Evolutionary conservation across 768 basidiomycete genomes (phyloP), one percentile per base, ranked within the genome.

Genomic region (Epithele typhae): DNA sequence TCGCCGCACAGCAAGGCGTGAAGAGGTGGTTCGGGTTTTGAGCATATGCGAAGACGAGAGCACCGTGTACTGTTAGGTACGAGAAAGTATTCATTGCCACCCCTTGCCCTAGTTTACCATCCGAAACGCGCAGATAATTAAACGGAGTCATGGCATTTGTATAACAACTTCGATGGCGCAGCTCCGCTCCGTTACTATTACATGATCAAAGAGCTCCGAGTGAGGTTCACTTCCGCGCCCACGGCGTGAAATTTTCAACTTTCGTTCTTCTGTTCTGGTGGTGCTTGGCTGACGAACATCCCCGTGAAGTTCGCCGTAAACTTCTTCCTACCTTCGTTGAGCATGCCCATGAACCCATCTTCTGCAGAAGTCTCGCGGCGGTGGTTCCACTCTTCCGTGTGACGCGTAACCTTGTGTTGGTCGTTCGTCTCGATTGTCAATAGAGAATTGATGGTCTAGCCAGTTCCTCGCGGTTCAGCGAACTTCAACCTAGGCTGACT

Each of bases 1-100:
- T 84, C 5, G 84, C 84, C 14, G 66, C 80, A 12, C 72, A 81
- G 54, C 81, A 85, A 55, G 73, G 74, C 1, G 71, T 79, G 18
- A 86, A 81, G 64, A 70, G 73, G 24, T 86, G 84, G 83, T 80
- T 86, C 63, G 73, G 74, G 14, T 73, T 81, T 39, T 78, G 43
- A 57, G 27, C 7, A 7, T 30, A 7, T 14, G 8, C 27, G 27
- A 7, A 30, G n/a, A n/a, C n/a, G n/a, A n/a, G n/a, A n/a, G n/a
- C n/a, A n/a, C n/a, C n/a, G n/a, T n/a, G n/a, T n/a, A n/a, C n/a
- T n/a, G n/a, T n/a, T n/a, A n/a, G n/a, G n/a, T n/a, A n/a, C n/a
- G n/a, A n/a, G n/a, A n/a, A n/a, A n/a, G n/a, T n/a, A n/a, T n/a
- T n/a, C n/a, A n/a, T n/a, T n/a, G n/a, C n/a, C n/a, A n/a, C n/a